Conservation (phyloP, 2,329 filamentous ascomycete genomes). For the Fusarium cicatricum region DNA sequence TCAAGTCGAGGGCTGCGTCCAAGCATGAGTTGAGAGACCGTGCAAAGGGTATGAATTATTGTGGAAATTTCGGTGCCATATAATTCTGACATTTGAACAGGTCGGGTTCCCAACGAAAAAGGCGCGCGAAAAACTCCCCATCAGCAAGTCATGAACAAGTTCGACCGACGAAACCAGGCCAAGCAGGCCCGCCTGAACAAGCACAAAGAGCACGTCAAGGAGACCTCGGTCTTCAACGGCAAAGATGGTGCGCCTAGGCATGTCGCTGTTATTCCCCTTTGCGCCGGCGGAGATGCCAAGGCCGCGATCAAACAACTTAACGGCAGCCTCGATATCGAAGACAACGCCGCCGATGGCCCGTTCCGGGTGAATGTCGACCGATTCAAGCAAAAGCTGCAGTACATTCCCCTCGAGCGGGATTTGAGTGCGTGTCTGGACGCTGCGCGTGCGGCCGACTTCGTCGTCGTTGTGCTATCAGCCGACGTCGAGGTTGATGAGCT, state of each 20-base stretch:
- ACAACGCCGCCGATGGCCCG: conserved; percentile 66
- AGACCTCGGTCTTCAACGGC: conserved; percentile 84
- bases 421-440: conserved; percentile 83
- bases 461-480: conserved; percentile 84
- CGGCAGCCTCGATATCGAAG: conserved; percentile 79
- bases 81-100: conserved; percentile 52
- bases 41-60: conserved; percentile 72
- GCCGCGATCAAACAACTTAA: conserved; percentile 77
- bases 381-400: conserved; percentile 95
- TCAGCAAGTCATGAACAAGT: conserved; percentile 97
- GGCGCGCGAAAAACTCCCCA: conserved; percentile 86
- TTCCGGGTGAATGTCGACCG: conserved; percentile 79
- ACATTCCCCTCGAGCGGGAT: conserved; percentile 77
- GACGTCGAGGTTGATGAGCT: conserved; percentile 83
- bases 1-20: conserved; percentile 90
- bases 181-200: conserved; percentile 89
- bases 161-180: conserved; percentile 93
- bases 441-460: conserved; percentile 88
- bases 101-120: conserved; percentile 79
- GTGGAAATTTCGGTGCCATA: background rate
- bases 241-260: conserved; percentile 87
- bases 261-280: conserved; percentile 87
- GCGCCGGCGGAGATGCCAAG: conserved; percentile 72
- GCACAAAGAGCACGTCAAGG: conserved; percentile 81
- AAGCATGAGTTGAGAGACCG: conserved; percentile 87